Conservation (phyloP, 495 filamentous ascomycete genomes). For the Hypoxylon subgilvum region DNA sequence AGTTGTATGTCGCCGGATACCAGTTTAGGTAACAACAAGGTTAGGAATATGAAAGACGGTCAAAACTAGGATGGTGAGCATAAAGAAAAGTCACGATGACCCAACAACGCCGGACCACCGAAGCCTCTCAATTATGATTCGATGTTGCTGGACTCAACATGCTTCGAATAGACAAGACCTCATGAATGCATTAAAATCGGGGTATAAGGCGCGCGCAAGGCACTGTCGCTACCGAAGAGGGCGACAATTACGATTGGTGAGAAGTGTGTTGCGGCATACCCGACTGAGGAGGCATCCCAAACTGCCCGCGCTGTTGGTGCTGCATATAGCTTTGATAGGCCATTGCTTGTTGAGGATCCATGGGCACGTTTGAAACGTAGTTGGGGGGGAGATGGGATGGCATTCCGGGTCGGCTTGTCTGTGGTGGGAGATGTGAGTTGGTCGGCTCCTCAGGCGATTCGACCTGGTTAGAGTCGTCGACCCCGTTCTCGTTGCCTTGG, state of each 20-base stretch:
- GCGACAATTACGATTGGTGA: conserved; percentile 48
- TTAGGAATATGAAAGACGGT: conserved; percentile 36
- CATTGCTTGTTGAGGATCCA: conserved; percentile 62
- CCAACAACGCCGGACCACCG: conserved; percentile 45
- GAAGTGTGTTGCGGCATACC: conserved; percentile 62
- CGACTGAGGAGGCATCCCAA: conserved; percentile 58
- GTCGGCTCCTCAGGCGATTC: conserved; percentile 69
- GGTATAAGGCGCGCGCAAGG: conserved; percentile 55
- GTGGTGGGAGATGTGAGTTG: conserved; percentile 63
- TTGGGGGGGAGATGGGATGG: conserved; percentile 57
- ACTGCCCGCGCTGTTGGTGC: conserved; percentile 60
- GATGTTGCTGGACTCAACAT: conserved; percentile 39
- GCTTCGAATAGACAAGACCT: conserved; percentile 48
- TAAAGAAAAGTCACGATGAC: conserved; percentile 41
- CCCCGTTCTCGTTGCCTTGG: conserved; percentile 84
- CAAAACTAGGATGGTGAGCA: conserved; percentile 32
- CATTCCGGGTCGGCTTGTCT: conserved; percentile 57
- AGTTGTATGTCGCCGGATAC: conserved; percentile 8
- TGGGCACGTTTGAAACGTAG: conserved; percentile 60
- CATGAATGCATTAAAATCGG: conserved; percentile 58
- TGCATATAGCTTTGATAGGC: conserved; percentile 68
- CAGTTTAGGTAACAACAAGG: conserved; percentile 17
- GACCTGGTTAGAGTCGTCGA: conserved; percentile 70
- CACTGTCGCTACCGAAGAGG: conserved; percentile 41
- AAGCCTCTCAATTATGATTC: conserved; percentile 44